These are phyloP conservation scores for Aspergillus sp. DNA, from an alignment of 2,329 filamentous ascomycete genomes.

Conservation along the genomic window DNA sequence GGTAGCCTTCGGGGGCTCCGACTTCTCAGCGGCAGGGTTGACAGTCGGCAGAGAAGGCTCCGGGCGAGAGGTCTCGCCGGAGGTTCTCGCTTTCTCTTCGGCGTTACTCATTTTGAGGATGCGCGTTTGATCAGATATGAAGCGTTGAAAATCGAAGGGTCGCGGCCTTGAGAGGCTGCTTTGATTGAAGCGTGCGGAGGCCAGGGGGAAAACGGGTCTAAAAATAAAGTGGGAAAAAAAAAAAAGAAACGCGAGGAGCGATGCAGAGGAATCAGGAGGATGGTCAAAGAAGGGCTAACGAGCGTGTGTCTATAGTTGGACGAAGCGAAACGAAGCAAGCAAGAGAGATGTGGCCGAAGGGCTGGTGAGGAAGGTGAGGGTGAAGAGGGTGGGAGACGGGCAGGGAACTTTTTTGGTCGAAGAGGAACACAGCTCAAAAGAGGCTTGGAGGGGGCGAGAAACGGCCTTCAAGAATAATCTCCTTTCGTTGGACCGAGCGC, in stretches of 20 bases:
- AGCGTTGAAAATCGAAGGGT: constrained; percentile 50
- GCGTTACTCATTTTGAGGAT: constrained; percentile 56
- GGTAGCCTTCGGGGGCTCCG: constrained; percentile 61
- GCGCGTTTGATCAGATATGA: constrained; percentile 44
- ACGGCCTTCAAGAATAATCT: constrained; percentile 5
- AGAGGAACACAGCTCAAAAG: background rate
- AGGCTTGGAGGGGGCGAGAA: constrained; percentile 3
- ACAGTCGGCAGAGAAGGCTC: constrained; percentile 69
- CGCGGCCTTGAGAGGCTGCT: constrained; percentile 45
- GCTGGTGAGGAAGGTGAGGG: constrained; percentile 6
- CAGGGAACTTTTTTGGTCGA: background rate
- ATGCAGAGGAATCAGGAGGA: constrained; percentile 5
- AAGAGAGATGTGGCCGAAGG: constrained; percentile 19
- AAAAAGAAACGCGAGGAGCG: constrained; percentile 10
- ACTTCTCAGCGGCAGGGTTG: constrained; percentile 74
- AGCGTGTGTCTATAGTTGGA: constrained; percentile 29
- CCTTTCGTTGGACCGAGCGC: constrained; percentile 8
- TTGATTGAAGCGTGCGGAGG: constrained; percentile 44
- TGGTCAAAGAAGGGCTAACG: constrained; percentile 23
- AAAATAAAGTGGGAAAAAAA: constrained; percentile 15
- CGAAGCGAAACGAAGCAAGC: constrained; percentile 21
- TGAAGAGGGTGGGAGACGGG: background rate
- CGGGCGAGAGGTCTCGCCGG: constrained; percentile 61
- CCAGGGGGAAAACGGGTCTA: constrained; percentile 35
- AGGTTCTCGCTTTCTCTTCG: constrained; percentile 80